Percentiles rank a stretch among this genome's conserved stretches.
These are phyloP conservation scores for Kalmusia sp. DNA, from an alignment of 2,329 filamentous ascomycete genomes.

Conservation along the genomic window DNA sequence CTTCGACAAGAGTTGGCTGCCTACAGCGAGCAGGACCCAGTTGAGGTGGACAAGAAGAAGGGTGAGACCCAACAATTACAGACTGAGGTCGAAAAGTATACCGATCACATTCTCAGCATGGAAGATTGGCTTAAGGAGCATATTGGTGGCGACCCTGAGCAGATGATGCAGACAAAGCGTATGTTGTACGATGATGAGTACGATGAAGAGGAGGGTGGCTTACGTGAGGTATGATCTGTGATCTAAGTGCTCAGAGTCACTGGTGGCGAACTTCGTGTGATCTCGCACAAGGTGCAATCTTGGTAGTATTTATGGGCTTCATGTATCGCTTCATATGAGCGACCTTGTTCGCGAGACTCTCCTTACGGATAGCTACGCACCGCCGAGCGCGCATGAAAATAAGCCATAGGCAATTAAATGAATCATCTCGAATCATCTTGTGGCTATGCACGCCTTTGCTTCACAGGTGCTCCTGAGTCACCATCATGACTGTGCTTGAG, in stretches of 20 bases:
- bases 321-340: too few relatives aligned
- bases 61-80: conserved; percentile 36
- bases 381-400: too few relatives aligned
- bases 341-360: too few relatives aligned
- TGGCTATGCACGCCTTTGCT: too few relatives aligned
- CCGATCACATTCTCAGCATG: conserved; percentile 56
- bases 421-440: conserved; percentile 29
- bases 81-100: conserved; percentile 45
- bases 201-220: conserved; percentile 59
- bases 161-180: conserved; percentile 51
- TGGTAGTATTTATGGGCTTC: neutral
- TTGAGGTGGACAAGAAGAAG: conserved; percentile 52
- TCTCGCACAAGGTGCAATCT: too few relatives aligned
- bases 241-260: too few relatives aligned
- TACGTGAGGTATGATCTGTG: conserved; percentile 48
- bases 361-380: too few relatives aligned
- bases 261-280: too few relatives aligned
- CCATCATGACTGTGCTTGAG: conserved; percentile 22
- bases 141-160: conserved; percentile 49
- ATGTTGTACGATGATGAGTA: conserved; percentile 62
- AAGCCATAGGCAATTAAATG: too few relatives aligned
- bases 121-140: conserved; percentile 52
- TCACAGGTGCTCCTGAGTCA: conserved; percentile 29
- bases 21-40: conserved; percentile 55
- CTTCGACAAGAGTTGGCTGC: conserved; percentile 51